Percentiles rank a stretch among this genome's conserved stretches.
Evolutionary conservation across 2,329 filamentous ascomycete species (phyloP).

Genomic region (Rhexocercosporidium sp.): DNA sequence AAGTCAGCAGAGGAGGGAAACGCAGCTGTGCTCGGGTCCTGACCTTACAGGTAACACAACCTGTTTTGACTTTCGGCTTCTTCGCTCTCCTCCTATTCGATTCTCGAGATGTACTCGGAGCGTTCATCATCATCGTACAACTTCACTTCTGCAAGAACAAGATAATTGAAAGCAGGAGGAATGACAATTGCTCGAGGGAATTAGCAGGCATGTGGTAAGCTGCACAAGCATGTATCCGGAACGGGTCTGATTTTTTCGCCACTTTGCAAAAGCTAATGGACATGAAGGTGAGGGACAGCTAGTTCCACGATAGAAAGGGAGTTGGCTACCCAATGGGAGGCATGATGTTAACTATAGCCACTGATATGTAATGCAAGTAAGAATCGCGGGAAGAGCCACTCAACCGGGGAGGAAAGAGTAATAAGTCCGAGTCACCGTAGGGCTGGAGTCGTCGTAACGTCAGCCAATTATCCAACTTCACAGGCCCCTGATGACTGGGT

Average conservation of each 20-base stretch:
- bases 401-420: neutral
- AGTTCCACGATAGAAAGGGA: neutral
- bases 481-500: neutral
- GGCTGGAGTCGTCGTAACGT: neutral
- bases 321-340: neutral
- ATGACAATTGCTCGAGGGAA: neutral
- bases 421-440: neutral
- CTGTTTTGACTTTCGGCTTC: constrained; percentile 62
- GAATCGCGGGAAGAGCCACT: neutral
- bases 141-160: neutral
- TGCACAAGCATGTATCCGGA: neutral
- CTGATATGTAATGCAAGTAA: neutral
- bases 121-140: neutral
- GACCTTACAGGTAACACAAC: constrained; percentile 70
- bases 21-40: constrained; percentile 37
- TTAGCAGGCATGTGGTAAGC: neutral
- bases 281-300: neutral
- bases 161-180: neutral
- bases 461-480: neutral
- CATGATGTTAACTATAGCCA: neutral
- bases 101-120: neutral
- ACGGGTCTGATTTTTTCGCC: neutral
- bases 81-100: constrained; percentile 25
- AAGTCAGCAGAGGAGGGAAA: neutral
- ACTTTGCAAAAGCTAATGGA: neutral